A percentile compares a stretch with the other conserved stretches of the same genome.
Evolutionary conservation across 192 early-diverging fungal genomes (phyloP).

Genomic region (Coemansia sp.): DNA sequence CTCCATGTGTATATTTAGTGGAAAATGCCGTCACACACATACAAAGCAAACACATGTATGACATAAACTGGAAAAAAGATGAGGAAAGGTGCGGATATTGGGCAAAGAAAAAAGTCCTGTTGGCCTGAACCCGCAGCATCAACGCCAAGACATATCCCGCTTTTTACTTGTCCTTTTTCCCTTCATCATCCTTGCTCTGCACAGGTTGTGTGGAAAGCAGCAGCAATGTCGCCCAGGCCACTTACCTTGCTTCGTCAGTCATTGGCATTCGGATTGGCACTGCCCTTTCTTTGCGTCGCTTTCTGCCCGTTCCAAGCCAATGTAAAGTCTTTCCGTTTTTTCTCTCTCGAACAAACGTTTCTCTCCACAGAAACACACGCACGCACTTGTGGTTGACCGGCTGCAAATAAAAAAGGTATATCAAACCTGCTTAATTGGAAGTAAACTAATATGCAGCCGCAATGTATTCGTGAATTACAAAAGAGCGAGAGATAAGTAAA

Average conservation of each 20-base stretch:
- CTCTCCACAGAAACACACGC: neutral
- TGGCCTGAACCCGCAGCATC: neutral
- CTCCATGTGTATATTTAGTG: neutral
- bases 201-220: too few relatives aligned
- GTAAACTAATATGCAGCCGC: neutral
- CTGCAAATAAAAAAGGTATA: neutral
- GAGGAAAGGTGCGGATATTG: slow-evolving; percentile 2
- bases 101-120: neutral
- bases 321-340: neutral
- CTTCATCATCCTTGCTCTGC: neutral
- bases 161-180: too few relatives aligned
- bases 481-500: neutral
- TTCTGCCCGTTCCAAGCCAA: neutral
- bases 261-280: slow-evolving; percentile 12
- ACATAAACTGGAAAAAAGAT: neutral
- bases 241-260: slow-evolving; percentile 38
- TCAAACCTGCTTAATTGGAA: neutral
- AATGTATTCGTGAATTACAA: neutral
- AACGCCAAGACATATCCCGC: neutral
- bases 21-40: neutral
- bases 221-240: neutral
- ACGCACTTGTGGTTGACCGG: neutral
- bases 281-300: neutral
- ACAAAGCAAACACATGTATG: neutral
- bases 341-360: neutral